Evolutionary conservation across 768 basidiomycete species (phyloP), one percentile per base, ranked within the genome.

Genomic region (Leccinum incarnatum): DNA sequence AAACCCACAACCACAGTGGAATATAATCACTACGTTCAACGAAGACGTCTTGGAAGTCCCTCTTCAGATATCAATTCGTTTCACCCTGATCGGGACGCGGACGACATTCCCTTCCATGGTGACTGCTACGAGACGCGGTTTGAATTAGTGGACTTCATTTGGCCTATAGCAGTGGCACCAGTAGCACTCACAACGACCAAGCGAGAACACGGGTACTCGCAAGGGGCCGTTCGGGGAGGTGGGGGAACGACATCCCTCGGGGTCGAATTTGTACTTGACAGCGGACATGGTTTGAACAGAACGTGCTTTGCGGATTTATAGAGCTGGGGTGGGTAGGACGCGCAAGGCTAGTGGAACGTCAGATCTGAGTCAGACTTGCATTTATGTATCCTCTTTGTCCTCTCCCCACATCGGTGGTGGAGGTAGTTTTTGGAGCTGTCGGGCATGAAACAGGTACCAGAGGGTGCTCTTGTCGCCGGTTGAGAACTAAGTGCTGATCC

Each of bases 21-120:
- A n/a, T 9, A 40, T n/a, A 40, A 40, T 40, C 8, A 8, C 37
- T n/a, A n/a, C 8, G 8, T 40, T 40, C 9, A 40, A n/a, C 37
- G 37, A 40, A 40, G 37, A 40, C 3, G 37, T n/a, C 37, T 37
- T 15, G 6, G 7, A 37, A 37, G 36, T 37, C 7, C 3, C 37
- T 37, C 15, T 8, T 40, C 37, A 40, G n/a, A 40, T 17, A 40
- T 40, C 37, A 17, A 17, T 17, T 37, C 15, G 17, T 8, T 30
- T 65, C n/a, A 74, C 74, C 73, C 80, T 82, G 63, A 83, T 83
- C 58, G 77, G 76, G 60, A 83, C 82, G 23, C 82, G 81, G 23
- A 74, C 64, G 59, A 81, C 76, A 47, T 77, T 77, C 21, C 74
- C 75, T 50, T 79, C 80, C 54, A 79, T 69, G 53, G 81, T 81